Evolutionary conservation across 2,329 filamentous ascomycete genomes (phyloP).

Genomic region (Pseudocercospora pini-densiflorae): DNA sequence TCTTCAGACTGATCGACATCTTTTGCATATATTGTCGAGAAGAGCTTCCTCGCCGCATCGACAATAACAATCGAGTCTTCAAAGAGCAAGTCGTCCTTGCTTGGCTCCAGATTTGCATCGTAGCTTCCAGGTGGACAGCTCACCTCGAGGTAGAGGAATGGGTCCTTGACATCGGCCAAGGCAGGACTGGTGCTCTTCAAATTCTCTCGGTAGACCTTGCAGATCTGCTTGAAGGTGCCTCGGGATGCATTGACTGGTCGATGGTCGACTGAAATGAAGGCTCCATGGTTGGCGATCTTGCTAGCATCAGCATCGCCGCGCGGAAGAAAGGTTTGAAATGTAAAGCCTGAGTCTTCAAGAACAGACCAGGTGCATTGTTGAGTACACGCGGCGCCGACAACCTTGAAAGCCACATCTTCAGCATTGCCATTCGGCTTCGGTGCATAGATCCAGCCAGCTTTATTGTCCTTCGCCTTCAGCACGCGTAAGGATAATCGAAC

Average conservation of each 20-base stretch:
- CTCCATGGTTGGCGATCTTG: slow-evolving; percentile 48
- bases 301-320: slow-evolving; percentile 49
- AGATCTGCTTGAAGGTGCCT: slow-evolving; percentile 65
- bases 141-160: slow-evolving; percentile 69
- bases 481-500: slow-evolving; percentile 66
- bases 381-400: slow-evolving; percentile 62
- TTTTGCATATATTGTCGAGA: slow-evolving; percentile 39
- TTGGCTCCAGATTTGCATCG: slow-evolving; percentile 72
- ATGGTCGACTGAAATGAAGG: slow-evolving; percentile 70
- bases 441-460: slow-evolving; percentile 65
- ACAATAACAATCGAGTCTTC: slow-evolving; percentile 57
- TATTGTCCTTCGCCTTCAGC: slow-evolving; percentile 56
- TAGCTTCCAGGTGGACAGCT: slow-evolving; percentile 66
- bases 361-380: slow-evolving; percentile 57
- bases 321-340: slow-evolving; percentile 64
- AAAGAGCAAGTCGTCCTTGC: slow-evolving; percentile 75
- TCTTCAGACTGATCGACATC: neutral
- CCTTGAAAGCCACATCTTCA: slow-evolving; percentile 64
- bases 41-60: slow-evolving; percentile 48
- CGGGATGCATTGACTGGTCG: slow-evolving; percentile 63
- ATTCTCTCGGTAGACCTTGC: slow-evolving; percentile 57
- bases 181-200: slow-evolving; percentile 43
- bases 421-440: slow-evolving; percentile 56
- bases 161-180: slow-evolving; percentile 49
- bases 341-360: slow-evolving; percentile 46